Conservation (phyloP, 1,284 basidiomycete species). For the Cryptococcus sp. region DNA sequence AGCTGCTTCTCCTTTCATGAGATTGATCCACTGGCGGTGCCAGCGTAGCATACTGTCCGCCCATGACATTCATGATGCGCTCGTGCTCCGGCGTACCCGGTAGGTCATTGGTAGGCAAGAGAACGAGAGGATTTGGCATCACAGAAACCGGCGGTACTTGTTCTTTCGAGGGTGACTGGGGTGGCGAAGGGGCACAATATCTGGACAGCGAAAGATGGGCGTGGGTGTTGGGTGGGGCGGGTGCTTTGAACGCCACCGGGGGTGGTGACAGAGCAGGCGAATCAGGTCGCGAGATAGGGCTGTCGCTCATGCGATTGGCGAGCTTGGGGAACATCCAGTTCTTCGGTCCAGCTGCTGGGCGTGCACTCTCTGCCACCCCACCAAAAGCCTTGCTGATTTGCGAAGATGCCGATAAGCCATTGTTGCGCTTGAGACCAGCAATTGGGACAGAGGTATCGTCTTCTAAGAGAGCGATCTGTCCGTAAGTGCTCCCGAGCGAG, state of each 20-base stretch:
- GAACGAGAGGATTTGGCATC: background rate
- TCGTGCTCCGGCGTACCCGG: background rate
- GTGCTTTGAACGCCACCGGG: constrained; percentile 39
- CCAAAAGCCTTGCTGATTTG: constrained; percentile 36
- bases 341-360: constrained; percentile 20
- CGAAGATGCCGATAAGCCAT: constrained; percentile 20
- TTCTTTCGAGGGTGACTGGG: constrained; percentile 45
- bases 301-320: constrained; percentile 13
- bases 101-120: constrained; percentile 1
- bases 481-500: constrained; percentile 16
- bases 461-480: constrained; percentile 15
- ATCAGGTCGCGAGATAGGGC: constrained; percentile 21
- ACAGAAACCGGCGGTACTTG: background rate
- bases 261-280: constrained; percentile 36
- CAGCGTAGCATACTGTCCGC: constrained; percentile 43
- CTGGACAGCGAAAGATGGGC: constrained; percentile 44
- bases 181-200: constrained; percentile 53
- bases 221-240: constrained; percentile 47
- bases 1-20: constrained; percentile 45
- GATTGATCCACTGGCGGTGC: constrained; percentile 7
- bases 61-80: constrained; percentile 34
- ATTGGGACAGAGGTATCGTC: constrained; percentile 13
- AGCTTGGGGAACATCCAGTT: constrained; percentile 44
- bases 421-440: constrained; percentile 25
- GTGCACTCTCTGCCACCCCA: constrained; percentile 3